Conservation (phyloP, 768 basidiomycete genomes). For the Cyclocybe cylindracea region DNA sequence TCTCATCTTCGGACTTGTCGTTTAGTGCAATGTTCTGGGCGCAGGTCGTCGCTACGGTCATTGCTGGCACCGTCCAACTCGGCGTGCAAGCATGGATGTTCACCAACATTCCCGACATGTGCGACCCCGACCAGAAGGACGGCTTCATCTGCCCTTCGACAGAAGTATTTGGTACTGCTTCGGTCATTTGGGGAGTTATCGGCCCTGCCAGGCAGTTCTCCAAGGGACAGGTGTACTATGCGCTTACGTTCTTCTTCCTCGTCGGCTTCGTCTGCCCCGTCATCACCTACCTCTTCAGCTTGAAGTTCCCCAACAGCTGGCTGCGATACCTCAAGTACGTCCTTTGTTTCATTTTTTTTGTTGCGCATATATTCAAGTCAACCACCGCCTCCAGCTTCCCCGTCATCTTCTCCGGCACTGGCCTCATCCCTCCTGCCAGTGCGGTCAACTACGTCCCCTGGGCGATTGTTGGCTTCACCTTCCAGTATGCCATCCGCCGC, state of each 20-base stretch:
- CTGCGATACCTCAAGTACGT: conserved; percentile 66
- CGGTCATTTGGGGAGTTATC: conserved; percentile 82
- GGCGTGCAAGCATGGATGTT: conserved; percentile 82
- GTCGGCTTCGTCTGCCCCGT: conserved; percentile 66
- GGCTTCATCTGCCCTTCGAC: conserved; percentile 73
- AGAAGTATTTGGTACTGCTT: conserved; percentile 77
- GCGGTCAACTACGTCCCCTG: conserved; percentile 72
- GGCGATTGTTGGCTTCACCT: conserved; percentile 65
- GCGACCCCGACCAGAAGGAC: conserved; percentile 49
- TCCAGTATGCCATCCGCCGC: conserved; percentile 61
- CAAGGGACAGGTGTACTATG: conserved; percentile 59
- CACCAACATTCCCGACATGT: conserved; percentile 65
- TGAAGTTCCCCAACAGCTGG: conserved; percentile 63
- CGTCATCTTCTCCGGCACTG: conserved; percentile 61
- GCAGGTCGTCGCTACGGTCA: conserved; percentile 65
- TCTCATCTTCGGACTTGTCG: not conserved
- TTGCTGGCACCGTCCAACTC: conserved; percentile 75
- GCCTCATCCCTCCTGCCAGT: conserved; percentile 63
- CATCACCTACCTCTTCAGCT: conserved; percentile 51
- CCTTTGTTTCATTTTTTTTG: not conserved
- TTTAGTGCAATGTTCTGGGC: conserved; percentile 62
- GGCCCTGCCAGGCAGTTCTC: conserved; percentile 76
- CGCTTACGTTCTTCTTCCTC: conserved; percentile 78
- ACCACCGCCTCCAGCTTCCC: conserved; percentile 36
- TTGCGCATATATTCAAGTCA: not conserved